Evolutionary conservation across 257 asterid genomes (phyloP).

Genomic region (Orobanche coerulescens): DNA sequence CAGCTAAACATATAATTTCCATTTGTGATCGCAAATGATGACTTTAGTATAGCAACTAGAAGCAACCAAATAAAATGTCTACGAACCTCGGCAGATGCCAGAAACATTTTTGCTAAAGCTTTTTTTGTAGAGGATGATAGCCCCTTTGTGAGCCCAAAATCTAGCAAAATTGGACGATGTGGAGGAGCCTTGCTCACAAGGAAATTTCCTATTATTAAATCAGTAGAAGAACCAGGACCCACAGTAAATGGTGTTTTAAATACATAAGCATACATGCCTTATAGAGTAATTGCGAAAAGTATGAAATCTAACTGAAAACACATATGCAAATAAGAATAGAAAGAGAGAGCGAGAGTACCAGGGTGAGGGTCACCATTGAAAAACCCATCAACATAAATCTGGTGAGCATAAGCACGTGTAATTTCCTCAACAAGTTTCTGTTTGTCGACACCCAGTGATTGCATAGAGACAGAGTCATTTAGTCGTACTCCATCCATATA

Average conservation of each 20-base stretch:
- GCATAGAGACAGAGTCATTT: slow-evolving; percentile 67
- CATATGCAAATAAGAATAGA: background rate
- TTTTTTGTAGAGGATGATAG: slow-evolving; percentile 66
- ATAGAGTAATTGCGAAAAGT: background rate
- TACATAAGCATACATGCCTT: slow-evolving; percentile 7
- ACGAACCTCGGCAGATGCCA: slow-evolving; percentile 95
- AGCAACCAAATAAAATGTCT: slow-evolving; percentile 12
- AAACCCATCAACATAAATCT: slow-evolving; percentile 92
- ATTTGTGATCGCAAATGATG: slow-evolving; percentile 6
- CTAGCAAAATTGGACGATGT: slow-evolving; percentile 89
- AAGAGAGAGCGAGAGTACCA: slow-evolving; percentile 33
- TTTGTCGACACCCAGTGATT: slow-evolving; percentile 77
- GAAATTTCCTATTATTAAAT: slow-evolving; percentile 65
- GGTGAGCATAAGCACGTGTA: slow-evolving; percentile 98
- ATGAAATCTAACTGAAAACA: slow-evolving; percentile 6
- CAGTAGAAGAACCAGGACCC: slow-evolving; percentile 22
- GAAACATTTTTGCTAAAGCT: slow-evolving; percentile 96
- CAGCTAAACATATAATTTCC: slow-evolving; percentile 2
- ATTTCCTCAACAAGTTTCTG: slow-evolving; percentile 93
- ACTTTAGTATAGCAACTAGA: background rate
- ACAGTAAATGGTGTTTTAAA: background rate
- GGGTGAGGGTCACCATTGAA: slow-evolving; percentile 99
- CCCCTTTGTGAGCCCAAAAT: slow-evolving; percentile 89
- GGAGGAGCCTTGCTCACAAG: slow-evolving; percentile 93
- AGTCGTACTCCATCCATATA: slow-evolving; percentile 94